Conservation (phyloP, 2,329 filamentous ascomycete genomes). For the Knoxdaviesia capensis region DNA sequence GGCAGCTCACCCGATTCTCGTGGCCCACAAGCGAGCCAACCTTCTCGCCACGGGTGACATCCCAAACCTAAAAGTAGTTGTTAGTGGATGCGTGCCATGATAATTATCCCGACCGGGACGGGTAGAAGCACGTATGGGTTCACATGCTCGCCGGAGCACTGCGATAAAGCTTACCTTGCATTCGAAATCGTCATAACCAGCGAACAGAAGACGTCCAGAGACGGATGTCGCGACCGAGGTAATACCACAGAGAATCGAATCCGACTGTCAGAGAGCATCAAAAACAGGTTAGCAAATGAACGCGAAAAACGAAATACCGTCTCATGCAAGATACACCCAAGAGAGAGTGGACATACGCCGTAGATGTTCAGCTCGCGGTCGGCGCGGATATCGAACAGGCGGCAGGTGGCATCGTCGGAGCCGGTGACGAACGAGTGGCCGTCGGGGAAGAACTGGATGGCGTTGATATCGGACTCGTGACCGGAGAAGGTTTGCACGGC, state of each 20-base stretch:
- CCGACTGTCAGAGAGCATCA: slow-evolving; percentile 40
- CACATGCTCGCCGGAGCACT: background rate
- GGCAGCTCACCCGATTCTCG: slow-evolving; percentile 95
- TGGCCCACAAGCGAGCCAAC: slow-evolving; percentile 92
- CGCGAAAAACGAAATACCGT: background rate
- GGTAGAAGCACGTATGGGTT: too few species aligned
- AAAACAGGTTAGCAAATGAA: background rate
- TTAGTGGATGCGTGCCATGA: background rate
- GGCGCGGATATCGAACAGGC: slow-evolving; percentile 92
- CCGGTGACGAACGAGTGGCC: slow-evolving; percentile 96
- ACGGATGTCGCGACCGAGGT: slow-evolving; percentile 97
- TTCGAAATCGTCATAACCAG: slow-evolving; percentile 96
- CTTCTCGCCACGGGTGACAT: slow-evolving; percentile 88
- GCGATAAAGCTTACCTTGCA: slow-evolving; percentile 60
- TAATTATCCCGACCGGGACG: too few species aligned
- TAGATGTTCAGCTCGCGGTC: slow-evolving; percentile 60
- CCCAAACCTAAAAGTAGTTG: slow-evolving; percentile 59
- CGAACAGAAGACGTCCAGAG: slow-evolving; percentile 84
- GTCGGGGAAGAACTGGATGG: slow-evolving; percentile 98
- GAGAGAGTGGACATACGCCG: slow-evolving; percentile 27
- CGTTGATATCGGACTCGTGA: slow-evolving; percentile 97
- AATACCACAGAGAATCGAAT: slow-evolving; percentile 92
- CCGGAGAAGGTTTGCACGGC: slow-evolving; percentile 97
- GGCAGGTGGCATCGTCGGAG: slow-evolving; percentile 92
- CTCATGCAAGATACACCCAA: background rate